Evolutionary conservation across 179 eudicot species (phyloP).

Genomic region (Silene coronaria): DNA sequence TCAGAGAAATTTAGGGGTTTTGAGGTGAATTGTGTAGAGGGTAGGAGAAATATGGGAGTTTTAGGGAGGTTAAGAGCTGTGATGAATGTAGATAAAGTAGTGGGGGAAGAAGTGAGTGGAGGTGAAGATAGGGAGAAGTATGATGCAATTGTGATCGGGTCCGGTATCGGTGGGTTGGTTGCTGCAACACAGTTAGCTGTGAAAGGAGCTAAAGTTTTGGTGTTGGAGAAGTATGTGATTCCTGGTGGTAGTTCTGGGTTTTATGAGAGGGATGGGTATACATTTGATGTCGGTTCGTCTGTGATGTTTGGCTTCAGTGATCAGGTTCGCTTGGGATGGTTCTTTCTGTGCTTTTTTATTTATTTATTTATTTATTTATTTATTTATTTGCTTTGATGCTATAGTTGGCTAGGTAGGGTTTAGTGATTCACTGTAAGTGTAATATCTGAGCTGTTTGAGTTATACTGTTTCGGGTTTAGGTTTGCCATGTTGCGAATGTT

Average conservation of each 20-base stretch:
- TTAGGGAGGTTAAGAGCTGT: conserved; percentile 33
- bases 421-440: neutral
- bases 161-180: conserved; percentile 97
- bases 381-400: neutral
- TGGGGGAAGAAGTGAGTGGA: conserved; percentile 33
- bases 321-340: neutral
- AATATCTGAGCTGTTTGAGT: neutral
- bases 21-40: neutral
- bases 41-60: neutral
- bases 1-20: neutral
- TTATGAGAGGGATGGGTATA: conserved; percentile 88
- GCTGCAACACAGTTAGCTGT: conserved; percentile 98
- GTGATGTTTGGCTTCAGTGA: conserved; percentile 95
- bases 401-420: neutral
- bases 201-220: conserved; percentile 92
- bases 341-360: neutral
- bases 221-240: conserved; percentile 90
- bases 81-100: conserved; percentile 32
- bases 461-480: no score
- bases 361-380: no score
- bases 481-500: neutral
- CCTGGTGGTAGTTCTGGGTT: conserved; percentile 99
- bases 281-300: conserved; percentile 94
- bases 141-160: conserved; percentile 93
- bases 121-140: conserved; percentile 30